A percentile compares a stretch with the other conserved stretches of the same genome.
These are phyloP conservation scores for Neofusicoccum cordaticola DNA, from an alignment of 2,329 filamentous ascomycete genomes.

Conservation along the genomic window DNA sequence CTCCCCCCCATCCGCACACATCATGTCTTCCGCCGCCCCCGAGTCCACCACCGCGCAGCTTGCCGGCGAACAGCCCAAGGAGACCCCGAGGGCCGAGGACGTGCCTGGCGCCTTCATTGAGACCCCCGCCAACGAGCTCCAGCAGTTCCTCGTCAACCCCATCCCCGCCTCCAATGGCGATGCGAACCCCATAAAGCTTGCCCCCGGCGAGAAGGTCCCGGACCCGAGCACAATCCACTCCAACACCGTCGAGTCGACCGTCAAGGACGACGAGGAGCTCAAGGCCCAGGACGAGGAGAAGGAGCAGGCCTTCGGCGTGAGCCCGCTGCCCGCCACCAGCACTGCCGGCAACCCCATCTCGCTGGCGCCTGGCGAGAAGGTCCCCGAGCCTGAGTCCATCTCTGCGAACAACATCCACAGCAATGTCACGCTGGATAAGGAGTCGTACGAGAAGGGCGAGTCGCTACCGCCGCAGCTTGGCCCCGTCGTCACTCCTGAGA, in stretches of 20 bases:
- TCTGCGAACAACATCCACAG: slow-evolving; percentile 69
- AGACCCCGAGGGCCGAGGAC: slow-evolving; percentile 26
- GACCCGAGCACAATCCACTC: slow-evolving; percentile 60
- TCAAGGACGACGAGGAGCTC: slow-evolving; percentile 33
- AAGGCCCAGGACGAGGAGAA: slow-evolving; percentile 29
- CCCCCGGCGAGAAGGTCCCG: slow-evolving; percentile 78
- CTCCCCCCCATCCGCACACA: slow-evolving; percentile 47
- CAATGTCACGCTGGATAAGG: slow-evolving; percentile 66
- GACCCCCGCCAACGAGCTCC: slow-evolving; percentile 58
- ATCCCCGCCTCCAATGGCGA: slow-evolving; percentile 56
- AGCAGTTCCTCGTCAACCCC: slow-evolving; percentile 56
- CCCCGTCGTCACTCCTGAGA: slow-evolving; percentile 45
- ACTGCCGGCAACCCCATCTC: slow-evolving; percentile 73
- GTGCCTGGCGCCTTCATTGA: slow-evolving; percentile 69
- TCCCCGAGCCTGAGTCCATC: slow-evolving; percentile 65
- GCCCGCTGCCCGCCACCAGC: slow-evolving; percentile 57
- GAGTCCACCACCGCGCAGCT: slow-evolving; percentile 69
- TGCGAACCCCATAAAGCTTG: slow-evolving; percentile 76
- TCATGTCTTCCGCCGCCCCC: slow-evolving; percentile 67
- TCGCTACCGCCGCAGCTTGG: slow-evolving; percentile 47
- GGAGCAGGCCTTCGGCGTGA: slow-evolving; percentile 53
- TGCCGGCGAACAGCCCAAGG: slow-evolving; percentile 63
- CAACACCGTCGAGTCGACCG: slow-evolving; percentile 67
- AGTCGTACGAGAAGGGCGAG: slow-evolving; percentile 80
- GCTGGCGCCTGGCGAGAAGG: slow-evolving; percentile 74